Base-by-base conservation (phyloP, 176 grass and related monocot genomes). In the Guadua angustifolia region DNA sequence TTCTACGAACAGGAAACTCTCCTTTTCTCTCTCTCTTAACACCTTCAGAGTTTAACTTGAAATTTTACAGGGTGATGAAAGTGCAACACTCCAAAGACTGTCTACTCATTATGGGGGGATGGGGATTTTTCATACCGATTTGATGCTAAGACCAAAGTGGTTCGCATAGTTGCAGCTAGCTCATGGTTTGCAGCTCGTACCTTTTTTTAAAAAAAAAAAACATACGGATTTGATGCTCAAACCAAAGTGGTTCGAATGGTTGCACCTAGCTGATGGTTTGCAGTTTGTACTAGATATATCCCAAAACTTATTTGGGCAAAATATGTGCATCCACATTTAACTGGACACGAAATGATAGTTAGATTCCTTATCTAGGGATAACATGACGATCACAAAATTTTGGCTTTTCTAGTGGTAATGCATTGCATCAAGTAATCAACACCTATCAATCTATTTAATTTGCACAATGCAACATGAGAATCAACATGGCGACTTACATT, bases 401-500 rank as follows among this genome's bases (percentile, higher is more conserved):
- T 6, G 17, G 5, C 47, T 42, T 62, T 69, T 75, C n/a, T 45
- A 53, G 17, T 11, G 7, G 29, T 18, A 50, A 62, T 51, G 42
- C 19, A 73, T 74, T n/a, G 25, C 7, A 5, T 17, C 51, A 44
- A 44, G 9, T 44, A 11, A 44, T 44, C 43, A 61, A 60, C 6
- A 40, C 52, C 11, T 75, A 45, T 19, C 12, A 55, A 24, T 52
- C 55, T 59, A 78, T 64, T 40, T 32, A 86, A 47, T 57, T 51
- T 10, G 82, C 18, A 57, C 1, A 59, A 40, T 33, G 14, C n/a
- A 76, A 19, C 13, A 24, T 19, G n/a, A 69, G 35, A 77, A 39
- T 50, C 59, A 19, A 51, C 61, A 73, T 6, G 49, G 10, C 16
- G 0, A 81, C 84, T 90, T 94, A 99, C 93, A 89, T 87, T 69